Conservation (phyloP, 805 yeast species). For the Kuraishia molischiana region DNA sequence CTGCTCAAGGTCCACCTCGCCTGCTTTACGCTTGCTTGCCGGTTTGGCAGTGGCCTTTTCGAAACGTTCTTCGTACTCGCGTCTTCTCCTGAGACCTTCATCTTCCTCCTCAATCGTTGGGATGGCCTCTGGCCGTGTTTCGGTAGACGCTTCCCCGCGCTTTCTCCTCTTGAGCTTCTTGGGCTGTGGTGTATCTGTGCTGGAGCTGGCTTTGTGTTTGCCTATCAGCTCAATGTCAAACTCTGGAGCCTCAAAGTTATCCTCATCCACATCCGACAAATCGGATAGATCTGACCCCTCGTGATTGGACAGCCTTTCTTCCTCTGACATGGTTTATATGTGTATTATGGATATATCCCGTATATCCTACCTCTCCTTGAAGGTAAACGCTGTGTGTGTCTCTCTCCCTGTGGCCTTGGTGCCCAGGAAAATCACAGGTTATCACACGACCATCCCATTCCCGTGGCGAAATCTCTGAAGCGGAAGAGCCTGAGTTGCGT, state of each 20-base stretch:
- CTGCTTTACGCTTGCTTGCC: slow-evolving; percentile 56
- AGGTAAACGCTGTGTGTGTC: no score
- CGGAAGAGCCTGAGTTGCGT: no score
- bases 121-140: slow-evolving; percentile 9
- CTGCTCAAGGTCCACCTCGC: slow-evolving; percentile 90
- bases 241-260: slow-evolving; percentile 15
- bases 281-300: slow-evolving; percentile 18
- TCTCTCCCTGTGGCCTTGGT: no score
- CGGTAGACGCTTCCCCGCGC: slow-evolving; percentile 5
- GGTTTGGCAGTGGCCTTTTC: slow-evolving; percentile 64
- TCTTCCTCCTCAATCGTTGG: slow-evolving; percentile 11
- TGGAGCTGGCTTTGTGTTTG: slow-evolving; percentile 22
- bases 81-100: slow-evolving; percentile 41
- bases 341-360: no score
- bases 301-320: slow-evolving; percentile 1
- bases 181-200: slow-evolving; percentile 17
- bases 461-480: no score
- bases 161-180: slow-evolving; percentile 5
- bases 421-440: no score
- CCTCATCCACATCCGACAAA: slow-evolving; percentile 28
- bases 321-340: slow-evolving; percentile 3
- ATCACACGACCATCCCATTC: no score
- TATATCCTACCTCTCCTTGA: no score
- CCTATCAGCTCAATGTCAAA: slow-evolving; percentile 2
- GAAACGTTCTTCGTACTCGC: slow-evolving; percentile 72